A percentile compares a stretch with the other conserved stretches of the same genome.
phyloP scores from a whole-genome alignment of 768 basidiomycete genomes.

The Podaxis sp. region DNA sequence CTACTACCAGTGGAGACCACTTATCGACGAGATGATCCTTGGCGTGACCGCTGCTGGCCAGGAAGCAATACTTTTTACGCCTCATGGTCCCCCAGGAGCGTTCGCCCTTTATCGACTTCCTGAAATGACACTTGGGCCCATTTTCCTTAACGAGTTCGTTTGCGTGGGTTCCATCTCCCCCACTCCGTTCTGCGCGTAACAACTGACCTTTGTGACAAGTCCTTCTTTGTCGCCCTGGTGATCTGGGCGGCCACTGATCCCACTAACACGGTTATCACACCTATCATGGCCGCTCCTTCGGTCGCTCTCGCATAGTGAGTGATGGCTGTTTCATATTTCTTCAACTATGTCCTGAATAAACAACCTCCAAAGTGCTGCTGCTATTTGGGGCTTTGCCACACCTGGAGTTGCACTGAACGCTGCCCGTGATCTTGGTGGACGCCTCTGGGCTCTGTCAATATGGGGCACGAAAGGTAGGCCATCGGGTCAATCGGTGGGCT shows the following conservation, averaged over 20 bases:
- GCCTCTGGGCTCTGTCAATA: conserved; percentile 59
- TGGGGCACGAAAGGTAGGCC: conserved; percentile 49
- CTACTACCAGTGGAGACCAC: conserved; percentile 61
- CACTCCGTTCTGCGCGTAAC: background rate
- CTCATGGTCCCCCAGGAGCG: conserved; percentile 49
- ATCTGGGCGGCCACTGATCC: conserved; percentile 59
- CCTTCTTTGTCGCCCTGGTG: conserved; percentile 46
- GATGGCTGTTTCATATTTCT: background rate
- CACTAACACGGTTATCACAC: conserved; percentile 57
- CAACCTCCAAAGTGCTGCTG: conserved; percentile 40
- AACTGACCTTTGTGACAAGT: conserved; percentile 19
- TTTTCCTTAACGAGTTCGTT: conserved; percentile 58
- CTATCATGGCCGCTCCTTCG: conserved; percentile 48
- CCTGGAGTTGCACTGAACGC: conserved; percentile 58
- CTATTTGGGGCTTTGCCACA: conserved; percentile 59
- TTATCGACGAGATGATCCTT: conserved; percentile 39
- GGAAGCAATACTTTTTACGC: conserved; percentile 32
- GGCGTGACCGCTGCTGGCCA: conserved; percentile 24
- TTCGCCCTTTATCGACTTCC: conserved; percentile 50
- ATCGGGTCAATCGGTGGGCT: background rate
- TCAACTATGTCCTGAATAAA: background rate
- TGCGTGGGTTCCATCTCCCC: conserved; percentile 34
- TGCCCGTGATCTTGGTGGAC: conserved; percentile 67
- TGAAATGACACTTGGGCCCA: conserved; percentile 42
- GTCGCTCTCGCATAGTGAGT: conserved; percentile 62